phyloP scores from a whole-genome alignment of 2,329 filamentous ascomycete genomes.

The Colletotrichum caudatum region DNA sequence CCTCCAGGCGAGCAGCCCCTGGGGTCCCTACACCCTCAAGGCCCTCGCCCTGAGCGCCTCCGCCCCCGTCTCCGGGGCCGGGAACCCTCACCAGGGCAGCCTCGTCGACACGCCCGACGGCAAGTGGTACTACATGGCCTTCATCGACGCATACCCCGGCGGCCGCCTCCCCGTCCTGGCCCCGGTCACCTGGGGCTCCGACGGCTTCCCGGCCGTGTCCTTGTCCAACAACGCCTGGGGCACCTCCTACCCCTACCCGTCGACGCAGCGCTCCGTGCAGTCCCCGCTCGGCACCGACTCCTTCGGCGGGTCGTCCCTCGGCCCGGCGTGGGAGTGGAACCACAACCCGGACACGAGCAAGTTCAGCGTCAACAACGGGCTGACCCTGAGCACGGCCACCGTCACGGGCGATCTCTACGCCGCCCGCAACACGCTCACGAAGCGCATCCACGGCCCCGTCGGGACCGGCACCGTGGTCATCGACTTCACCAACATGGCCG shows the following conservation, averaged over 20 bases:
- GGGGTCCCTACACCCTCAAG: conserved; percentile 62
- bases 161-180: conserved; percentile 67
- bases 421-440: conserved; percentile 58
- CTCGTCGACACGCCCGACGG: conserved; percentile 63
- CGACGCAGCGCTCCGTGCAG: conserved; percentile 34
- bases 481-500: conserved; percentile 58
- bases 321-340: conserved; percentile 68
- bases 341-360: conserved; percentile 66
- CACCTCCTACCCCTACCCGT: conserved; percentile 53
- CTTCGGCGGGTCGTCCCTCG: conserved; percentile 51
- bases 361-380: conserved; percentile 50
- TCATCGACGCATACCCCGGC: conserved; percentile 64
- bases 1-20: conserved; percentile 60
- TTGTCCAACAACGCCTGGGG: conserved; percentile 59
- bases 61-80: conserved; percentile 57
- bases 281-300: conserved; percentile 29
- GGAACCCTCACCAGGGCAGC: conserved; percentile 64
- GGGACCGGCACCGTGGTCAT: conserved; percentile 60
- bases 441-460: conserved; percentile 59
- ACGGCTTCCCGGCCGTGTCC: conserved; percentile 60
- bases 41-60: conserved; percentile 56
- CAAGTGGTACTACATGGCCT: conserved; percentile 70
- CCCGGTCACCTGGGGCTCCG: conserved; percentile 60
- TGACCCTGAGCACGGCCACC: conserved; percentile 60
- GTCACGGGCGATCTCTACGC: conserved; percentile 62